phyloP scores from a whole-genome alignment of 78 protist species.

The Creolimax fragrantissima region DNA sequence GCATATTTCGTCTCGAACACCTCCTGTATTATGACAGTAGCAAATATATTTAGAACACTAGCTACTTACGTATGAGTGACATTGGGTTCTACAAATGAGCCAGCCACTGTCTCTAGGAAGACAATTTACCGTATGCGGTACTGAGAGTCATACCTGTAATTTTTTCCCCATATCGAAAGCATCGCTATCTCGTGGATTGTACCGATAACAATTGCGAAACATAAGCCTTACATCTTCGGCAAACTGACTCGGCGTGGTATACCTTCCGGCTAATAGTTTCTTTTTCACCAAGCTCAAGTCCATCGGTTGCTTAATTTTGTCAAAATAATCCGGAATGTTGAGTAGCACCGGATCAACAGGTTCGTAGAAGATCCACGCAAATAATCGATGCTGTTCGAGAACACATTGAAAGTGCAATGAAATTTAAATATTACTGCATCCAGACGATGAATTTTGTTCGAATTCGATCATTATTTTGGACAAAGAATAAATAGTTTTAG shows the following conservation, averaged over 20 bases:
- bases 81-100: no score
- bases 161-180: not conserved
- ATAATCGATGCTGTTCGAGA: not conserved
- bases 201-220: constrained; percentile 4
- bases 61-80: no score
- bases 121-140: no score
- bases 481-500: no score
- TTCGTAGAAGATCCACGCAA: not conserved
- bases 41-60: no score
- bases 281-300: constrained; percentile 4
- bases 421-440: not conserved
- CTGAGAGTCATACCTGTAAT: not conserved
- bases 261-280: not conserved
- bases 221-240: constrained; percentile 17
- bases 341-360: constrained; percentile 25
- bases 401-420: not conserved
- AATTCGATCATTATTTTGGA: no score
- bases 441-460: no score
- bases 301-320: constrained; percentile 13
- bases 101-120: no score
- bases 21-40: not conserved
- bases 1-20: not conserved
- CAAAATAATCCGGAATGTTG: not conserved
- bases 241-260: not conserved
- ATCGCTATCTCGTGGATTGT: not conserved